phyloP scores from a whole-genome alignment of 2,329 filamentous ascomycete genomes.

The Plectosphaerella plurivora region DNA sequence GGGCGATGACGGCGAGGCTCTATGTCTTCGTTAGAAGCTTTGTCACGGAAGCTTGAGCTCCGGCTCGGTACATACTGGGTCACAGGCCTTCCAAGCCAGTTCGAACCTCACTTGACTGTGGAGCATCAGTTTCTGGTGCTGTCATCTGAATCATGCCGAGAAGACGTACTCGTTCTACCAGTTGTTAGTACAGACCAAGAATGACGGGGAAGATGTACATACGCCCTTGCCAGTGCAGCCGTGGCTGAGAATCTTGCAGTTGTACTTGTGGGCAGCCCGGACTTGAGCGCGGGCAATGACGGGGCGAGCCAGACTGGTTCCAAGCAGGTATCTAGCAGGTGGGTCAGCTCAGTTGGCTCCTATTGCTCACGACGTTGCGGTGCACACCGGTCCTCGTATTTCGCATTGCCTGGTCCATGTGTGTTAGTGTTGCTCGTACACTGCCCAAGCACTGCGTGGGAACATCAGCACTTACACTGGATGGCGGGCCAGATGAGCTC shows the following conservation, averaged over 20 bases:
- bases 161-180: no score
- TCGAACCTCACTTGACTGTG: no score
- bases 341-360: no score
- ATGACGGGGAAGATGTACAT: not conserved
- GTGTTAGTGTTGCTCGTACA: constrained; percentile 10
- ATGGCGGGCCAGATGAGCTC: constrained; percentile 41
- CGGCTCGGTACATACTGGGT: no score
- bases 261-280: constrained; percentile 17
- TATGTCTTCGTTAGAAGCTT: not conserved
- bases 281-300: constrained; percentile 63
- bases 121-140: no score
- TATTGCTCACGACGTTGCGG: no score
- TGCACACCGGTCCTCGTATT: constrained; percentile 50
- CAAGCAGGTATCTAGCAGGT: constrained; percentile 23
- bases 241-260: constrained; percentile 36
- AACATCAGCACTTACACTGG: constrained; percentile 39
- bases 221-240: constrained; percentile 58
- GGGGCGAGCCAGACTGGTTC: constrained; percentile 58
- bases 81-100: no score
- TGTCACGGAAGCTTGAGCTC: not conserved
- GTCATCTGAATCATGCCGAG: no score
- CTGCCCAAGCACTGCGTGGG: no score
- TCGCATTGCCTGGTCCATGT: constrained; percentile 35
- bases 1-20: constrained; percentile 55
- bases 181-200: no score